Evolutionary conservation across 108 stramenopile genomes (phyloP).

Genomic region (Cylindrotheca fusiformis): DNA sequence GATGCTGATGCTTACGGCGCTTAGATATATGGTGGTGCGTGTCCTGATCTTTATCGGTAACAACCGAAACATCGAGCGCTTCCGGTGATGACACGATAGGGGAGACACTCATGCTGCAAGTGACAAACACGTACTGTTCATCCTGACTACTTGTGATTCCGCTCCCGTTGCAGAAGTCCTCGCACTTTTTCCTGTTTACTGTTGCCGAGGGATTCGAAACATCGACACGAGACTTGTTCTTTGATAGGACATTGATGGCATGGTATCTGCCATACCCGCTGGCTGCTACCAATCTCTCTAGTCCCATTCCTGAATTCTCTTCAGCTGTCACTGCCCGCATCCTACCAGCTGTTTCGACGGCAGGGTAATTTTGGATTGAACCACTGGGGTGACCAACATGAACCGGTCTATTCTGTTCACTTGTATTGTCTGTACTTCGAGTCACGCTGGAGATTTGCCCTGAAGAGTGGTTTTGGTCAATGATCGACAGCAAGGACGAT

Average conservation of each 20-base stretch:
- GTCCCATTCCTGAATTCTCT: slow-evolving; percentile 14
- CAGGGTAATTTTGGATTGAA: slow-evolving; percentile 37
- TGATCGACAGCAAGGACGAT: slow-evolving; percentile 33
- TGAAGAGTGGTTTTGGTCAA: slow-evolving; percentile 19
- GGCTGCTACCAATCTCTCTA: slow-evolving; percentile 57
- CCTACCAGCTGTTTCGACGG: slow-evolving; percentile 29
- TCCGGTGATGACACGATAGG: slow-evolving; percentile 46
- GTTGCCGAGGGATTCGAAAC: slow-evolving; percentile 25
- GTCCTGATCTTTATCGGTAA: slow-evolving; percentile 25
- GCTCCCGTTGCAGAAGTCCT: slow-evolving; percentile 38
- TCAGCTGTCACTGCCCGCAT: slow-evolving; percentile 24
- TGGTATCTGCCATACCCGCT: slow-evolving; percentile 52
- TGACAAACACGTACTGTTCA: slow-evolving; percentile 11
- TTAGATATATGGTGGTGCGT: slow-evolving; percentile 25
- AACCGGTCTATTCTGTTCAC: not conserved
- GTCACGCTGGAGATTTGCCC: too few species aligned
- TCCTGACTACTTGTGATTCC: slow-evolving; percentile 33
- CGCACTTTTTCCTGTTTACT: slow-evolving; percentile 9
- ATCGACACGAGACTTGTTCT: slow-evolving; percentile 29
- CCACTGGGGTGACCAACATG: too few species aligned
- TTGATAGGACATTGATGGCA: slow-evolving; percentile 28
- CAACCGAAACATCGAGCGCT: slow-evolving; percentile 1
- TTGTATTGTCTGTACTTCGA: too few species aligned
- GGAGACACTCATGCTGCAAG: slow-evolving; percentile 44
- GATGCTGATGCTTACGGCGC: slow-evolving; percentile 39